Conservation (phyloP, 441 rosid genomes). For the Adansonia madagascariensis region DNA sequence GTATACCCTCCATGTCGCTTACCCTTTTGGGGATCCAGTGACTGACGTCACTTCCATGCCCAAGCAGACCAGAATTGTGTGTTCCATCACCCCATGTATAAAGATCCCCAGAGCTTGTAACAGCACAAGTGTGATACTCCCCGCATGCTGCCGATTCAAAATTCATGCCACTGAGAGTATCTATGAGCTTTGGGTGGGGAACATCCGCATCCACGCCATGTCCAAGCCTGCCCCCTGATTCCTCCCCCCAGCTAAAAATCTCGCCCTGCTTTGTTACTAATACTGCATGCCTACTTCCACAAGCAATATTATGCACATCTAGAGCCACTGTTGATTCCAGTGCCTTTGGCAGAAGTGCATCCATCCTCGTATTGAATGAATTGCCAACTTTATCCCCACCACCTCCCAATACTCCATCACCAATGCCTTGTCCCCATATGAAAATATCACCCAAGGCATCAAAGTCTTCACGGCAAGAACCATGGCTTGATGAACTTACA, state of each 20-base stretch:
- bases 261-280: conserved; percentile 84
- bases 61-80: conserved; percentile 66
- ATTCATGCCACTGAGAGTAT: conserved; percentile 56
- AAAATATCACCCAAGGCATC: conserved; percentile 82
- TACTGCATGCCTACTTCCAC: conserved; percentile 78
- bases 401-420: conserved; percentile 59
- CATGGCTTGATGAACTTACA: conserved; percentile 75
- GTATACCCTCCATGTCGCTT: conserved; percentile 63
- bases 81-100: conserved; percentile 93
- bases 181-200: conserved; percentile 65
- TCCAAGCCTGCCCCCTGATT: conserved; percentile 83
- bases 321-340: conserved; percentile 65
- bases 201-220: conserved; percentile 72
- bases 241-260: conserved; percentile 92
- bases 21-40: conserved; percentile 84
- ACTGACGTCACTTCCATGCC: conserved; percentile 83
- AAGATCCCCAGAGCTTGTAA: conserved; percentile 78
- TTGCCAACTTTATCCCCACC: conserved; percentile 38
- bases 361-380: conserved; percentile 42
- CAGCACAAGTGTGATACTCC: conserved; percentile 83
- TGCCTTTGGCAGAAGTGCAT: conserved; percentile 65
- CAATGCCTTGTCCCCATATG: conserved; percentile 77
- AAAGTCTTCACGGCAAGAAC: conserved; percentile 63
- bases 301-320: conserved; percentile 72
- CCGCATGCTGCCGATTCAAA: conserved; percentile 83